Evolutionary conservation across 2,329 filamentous ascomycete genomes (phyloP).

Genomic region (Parastagonospora avenae): DNA sequence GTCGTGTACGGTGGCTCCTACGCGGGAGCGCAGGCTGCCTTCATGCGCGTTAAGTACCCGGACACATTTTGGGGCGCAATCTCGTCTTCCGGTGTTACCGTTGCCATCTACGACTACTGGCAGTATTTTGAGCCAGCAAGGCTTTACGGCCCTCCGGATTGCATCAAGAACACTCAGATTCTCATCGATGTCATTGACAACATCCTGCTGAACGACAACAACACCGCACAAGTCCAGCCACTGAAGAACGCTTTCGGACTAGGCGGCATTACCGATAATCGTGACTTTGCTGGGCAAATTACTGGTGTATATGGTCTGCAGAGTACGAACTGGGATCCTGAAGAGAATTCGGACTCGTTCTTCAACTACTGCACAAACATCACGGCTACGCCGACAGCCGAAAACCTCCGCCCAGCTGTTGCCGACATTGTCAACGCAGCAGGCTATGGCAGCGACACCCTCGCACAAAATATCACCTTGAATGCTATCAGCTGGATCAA

Average conservation of each 20-base stretch:
- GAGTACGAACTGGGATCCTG: conserved; percentile 62
- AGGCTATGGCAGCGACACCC: conserved; percentile 52
- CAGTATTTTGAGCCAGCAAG: conserved; percentile 65
- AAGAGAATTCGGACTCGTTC: conserved; percentile 55
- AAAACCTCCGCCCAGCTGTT: conserved; percentile 47
- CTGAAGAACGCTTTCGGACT: conserved; percentile 63
- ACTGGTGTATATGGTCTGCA: conserved; percentile 60
- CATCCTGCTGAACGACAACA: conserved; percentile 58
- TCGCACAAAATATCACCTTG: conserved; percentile 57
- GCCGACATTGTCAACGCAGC: conserved; percentile 53
- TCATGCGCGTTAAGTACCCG: conserved; percentile 77
- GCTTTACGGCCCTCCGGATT: conserved; percentile 63
- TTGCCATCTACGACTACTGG: conserved; percentile 79
- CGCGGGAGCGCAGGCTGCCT: conserved; percentile 77
- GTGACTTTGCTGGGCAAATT: conserved; percentile 60
- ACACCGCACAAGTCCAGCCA: conserved; percentile 47
- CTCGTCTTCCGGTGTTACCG: conserved; percentile 78
- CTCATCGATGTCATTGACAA: conserved; percentile 64
- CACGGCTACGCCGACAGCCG: conserved; percentile 48
- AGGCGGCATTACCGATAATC: conserved; percentile 53
- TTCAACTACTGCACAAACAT: conserved; percentile 60
- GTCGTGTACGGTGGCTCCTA: conserved; percentile 86
- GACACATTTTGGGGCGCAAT: conserved; percentile 80
- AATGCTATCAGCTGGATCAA: conserved; percentile 64
- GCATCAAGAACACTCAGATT: conserved; percentile 68